Base-by-base conservation (phyloP, 1,139 yeast species). In the Scheffersomyces quercinus region DNA sequence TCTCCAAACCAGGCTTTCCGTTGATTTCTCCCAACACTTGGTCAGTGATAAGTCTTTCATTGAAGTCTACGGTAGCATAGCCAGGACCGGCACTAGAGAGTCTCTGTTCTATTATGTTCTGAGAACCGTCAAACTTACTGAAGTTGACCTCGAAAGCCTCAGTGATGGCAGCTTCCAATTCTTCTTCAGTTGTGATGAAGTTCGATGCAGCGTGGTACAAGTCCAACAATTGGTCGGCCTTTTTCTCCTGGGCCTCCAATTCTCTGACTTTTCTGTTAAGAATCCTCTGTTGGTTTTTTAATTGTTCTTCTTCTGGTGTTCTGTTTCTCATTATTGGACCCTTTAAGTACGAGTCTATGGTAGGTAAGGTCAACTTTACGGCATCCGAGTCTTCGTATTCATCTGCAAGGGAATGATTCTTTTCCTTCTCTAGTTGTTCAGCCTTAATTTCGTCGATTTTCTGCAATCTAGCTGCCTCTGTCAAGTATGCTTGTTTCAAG, bases 291-390 rank as follows among this genome's bases (percentile, higher is more conserved):
- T 58, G 60, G 6, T 51, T 43, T 35, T 59, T 49, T 39, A 67
- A 59, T 29, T 77, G 67, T 50, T 77, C 74, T 61, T 89, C 95
- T 56, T 82, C 90, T 30, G 69, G 72, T 0, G 95, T 85, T 63
- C 97, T 77, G 42, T 70, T 78, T 59, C 85, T 77, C 73, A 90
- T 79, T 48, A 89, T 68, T 13, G 91, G 87, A 3, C 88, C 88
- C 32, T 78, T 62, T 51, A 86, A 69, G 51, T 85, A 75, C 35
- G 80, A 74, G 55, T 86, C 91, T 50, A 90, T 73, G 2, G 96
- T 87, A 37, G 97, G 97, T 42, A 88, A 73, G 1, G 96, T 87
- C 55, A 85, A 76, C 54, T 70, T 68, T 37, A 83, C 76, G 15
- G 89, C 83, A 42, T 51, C 52, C 35, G 61, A 38, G 44, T 52